These are phyloP conservation scores for Phytophthora multivora DNA, from an alignment of 352 stramenopile genomes.

Conservation along the genomic window DNA sequence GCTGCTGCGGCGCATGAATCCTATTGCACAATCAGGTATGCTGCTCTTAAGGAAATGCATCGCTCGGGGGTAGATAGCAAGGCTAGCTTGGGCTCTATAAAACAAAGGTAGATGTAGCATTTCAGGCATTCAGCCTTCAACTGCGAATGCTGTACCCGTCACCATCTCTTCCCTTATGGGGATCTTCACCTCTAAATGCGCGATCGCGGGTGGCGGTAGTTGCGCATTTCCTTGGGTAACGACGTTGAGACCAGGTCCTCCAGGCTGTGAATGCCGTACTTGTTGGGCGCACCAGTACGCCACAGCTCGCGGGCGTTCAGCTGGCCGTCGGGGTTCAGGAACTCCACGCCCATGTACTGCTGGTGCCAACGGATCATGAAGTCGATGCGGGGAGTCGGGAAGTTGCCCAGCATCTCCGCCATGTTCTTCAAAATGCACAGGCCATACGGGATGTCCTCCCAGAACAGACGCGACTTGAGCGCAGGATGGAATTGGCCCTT, in stretches of 20 bases:
- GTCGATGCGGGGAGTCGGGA: constrained; percentile 92
- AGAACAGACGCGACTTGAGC: constrained; percentile 89
- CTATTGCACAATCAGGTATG: neutral
- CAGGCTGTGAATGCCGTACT: constrained; percentile 91
- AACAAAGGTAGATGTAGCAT: constrained; percentile 5
- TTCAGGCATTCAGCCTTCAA: constrained; percentile 4
- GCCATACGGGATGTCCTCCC: constrained; percentile 93
- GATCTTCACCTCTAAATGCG: constrained; percentile 65
- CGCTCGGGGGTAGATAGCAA: neutral
- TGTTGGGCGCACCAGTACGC: constrained; percentile 89
- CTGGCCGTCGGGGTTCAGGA: constrained; percentile 86
- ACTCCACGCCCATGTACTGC: constrained; percentile 90
- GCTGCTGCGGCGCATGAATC: constrained; percentile 33
- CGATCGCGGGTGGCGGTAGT: constrained; percentile 89
- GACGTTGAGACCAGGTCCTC: constrained; percentile 91
- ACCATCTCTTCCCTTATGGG: constrained; percentile 2
- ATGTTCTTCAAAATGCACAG: constrained; percentile 95
- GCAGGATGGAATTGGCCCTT: constrained; percentile 83
- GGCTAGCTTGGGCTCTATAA: constrained; percentile 21
- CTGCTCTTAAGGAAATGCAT: neutral
- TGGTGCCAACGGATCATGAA: constrained; percentile 95
- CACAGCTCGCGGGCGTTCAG: constrained; percentile 90
- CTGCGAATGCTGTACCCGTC: constrained; percentile 16
- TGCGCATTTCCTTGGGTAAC: constrained; percentile 84
- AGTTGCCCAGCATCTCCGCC: constrained; percentile 92